Evolutionary conservation across 2,329 filamentous ascomycete genomes (phyloP).

Genomic region (Mycogone perniciosa): DNA sequence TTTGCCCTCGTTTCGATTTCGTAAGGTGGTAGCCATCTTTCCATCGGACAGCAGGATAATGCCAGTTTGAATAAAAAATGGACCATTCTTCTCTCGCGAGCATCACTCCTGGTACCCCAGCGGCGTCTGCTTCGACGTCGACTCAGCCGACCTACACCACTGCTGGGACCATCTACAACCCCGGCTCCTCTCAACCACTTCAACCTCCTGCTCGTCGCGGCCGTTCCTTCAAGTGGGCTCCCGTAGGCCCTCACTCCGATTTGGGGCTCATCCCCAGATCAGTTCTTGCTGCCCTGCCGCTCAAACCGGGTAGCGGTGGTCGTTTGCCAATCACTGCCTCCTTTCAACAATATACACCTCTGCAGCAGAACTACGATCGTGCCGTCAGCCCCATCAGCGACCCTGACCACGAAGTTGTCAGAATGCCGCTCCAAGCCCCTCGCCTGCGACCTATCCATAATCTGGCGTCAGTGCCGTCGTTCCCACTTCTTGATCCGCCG

Average conservation of each 20-base stretch:
- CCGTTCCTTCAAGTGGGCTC: slow-evolving; percentile 38
- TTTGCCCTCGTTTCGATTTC: neutral
- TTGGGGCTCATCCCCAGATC: slow-evolving; percentile 33
- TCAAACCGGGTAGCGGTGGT: slow-evolving; percentile 18
- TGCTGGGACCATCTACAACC: slow-evolving; percentile 51
- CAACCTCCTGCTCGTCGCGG: slow-evolving; percentile 47
- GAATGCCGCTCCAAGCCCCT: slow-evolving; percentile 22
- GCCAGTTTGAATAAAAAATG: slow-evolving; percentile 23
- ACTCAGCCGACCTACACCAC: slow-evolving; percentile 45
- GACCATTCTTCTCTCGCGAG: slow-evolving; percentile 23
- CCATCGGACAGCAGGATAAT: slow-evolving; percentile 16
- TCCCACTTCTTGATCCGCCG: neutral
- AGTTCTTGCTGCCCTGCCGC: slow-evolving; percentile 30
- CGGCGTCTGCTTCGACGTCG: slow-evolving; percentile 16
- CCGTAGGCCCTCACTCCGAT: slow-evolving; percentile 23
- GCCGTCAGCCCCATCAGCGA: slow-evolving; percentile 37
- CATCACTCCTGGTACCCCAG: slow-evolving; percentile 18
- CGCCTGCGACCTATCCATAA: slow-evolving; percentile 24
- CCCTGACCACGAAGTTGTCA: slow-evolving; percentile 19
- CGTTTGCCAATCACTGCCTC: slow-evolving; percentile 11
- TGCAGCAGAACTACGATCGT: slow-evolving; percentile 50
- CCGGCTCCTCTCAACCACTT: slow-evolving; percentile 38
- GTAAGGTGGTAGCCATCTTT: neutral
- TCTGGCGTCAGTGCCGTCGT: slow-evolving; percentile 12
- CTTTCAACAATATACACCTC: slow-evolving; percentile 40